phyloP scores from a whole-genome alignment of 1,139 yeast species.

The Protomyces inundatus region DNA sequence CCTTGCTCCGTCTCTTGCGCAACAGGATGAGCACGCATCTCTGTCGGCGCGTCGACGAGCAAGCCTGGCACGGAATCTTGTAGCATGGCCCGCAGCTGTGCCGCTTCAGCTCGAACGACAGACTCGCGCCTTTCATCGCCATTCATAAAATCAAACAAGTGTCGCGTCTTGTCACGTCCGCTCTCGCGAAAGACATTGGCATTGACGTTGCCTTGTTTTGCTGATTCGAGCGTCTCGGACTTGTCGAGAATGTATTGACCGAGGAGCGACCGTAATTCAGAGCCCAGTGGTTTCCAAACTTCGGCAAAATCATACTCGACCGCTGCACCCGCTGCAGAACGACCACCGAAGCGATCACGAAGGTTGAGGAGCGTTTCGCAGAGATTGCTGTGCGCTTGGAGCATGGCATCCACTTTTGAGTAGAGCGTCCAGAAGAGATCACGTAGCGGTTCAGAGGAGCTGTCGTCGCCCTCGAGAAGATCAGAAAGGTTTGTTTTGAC shows the following conservation, averaged over 20 bases:
- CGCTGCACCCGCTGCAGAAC: neutral
- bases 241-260: constrained; percentile 19
- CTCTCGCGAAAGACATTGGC: neutral
- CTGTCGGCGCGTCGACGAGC: constrained; percentile 2
- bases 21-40: neutral
- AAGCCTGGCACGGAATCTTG: constrained; percentile 21
- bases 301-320: constrained; percentile 13
- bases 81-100: constrained; percentile 12
- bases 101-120: neutral
- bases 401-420: constrained; percentile 27
- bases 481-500: neutral
- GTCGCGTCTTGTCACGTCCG: neutral
- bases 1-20: neutral
- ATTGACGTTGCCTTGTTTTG: neutral
- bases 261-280: constrained; percentile 23
- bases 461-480: neutral
- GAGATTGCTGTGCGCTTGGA: constrained; percentile 25
- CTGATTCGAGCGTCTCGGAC: neutral
- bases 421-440: constrained; percentile 29
- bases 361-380: constrained; percentile 15
- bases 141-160: constrained; percentile 1
- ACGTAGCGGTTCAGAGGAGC: constrained; percentile 8
- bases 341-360: neutral
- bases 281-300: constrained; percentile 27
- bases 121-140: neutral